These are phyloP conservation scores for Aspergillus tanneri DNA, from an alignment of 2,329 filamentous ascomycete genomes.

Conservation along the genomic window DNA sequence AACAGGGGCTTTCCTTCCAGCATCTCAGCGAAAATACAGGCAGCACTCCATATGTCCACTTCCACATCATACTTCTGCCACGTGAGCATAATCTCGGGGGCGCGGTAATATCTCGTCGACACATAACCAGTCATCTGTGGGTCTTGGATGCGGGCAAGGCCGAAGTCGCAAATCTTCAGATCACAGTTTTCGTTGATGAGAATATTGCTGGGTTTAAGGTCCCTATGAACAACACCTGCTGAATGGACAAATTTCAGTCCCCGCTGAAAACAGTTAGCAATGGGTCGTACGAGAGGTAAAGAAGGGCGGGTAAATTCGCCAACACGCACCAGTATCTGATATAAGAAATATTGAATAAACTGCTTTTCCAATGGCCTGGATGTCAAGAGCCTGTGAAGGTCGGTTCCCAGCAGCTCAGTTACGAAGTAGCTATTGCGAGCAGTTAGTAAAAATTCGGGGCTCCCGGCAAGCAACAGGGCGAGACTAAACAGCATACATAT, in stretches of 20 bases:
- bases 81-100: constrained; percentile 99
- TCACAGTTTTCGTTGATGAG: constrained; percentile 99
- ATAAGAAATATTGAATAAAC: constrained; percentile 99
- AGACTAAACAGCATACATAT: constrained; percentile 68
- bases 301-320: neutral
- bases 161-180: constrained; percentile 99
- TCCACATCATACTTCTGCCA: constrained; percentile 99
- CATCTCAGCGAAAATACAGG: constrained; percentile 99
- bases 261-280: constrained; percentile 58
- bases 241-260: constrained; percentile 99
- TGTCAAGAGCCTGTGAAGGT: constrained; percentile 90
- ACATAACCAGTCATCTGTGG: constrained; percentile 99
- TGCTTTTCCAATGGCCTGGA: constrained; percentile 97
- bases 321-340: constrained; percentile 86
- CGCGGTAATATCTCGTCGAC: constrained; percentile 96
- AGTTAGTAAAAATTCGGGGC: constrained; percentile 11
- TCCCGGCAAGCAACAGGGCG: neutral
- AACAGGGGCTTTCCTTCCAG: constrained; percentile 97
- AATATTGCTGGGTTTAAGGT: constrained; percentile 98
- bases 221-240: constrained; percentile 93
- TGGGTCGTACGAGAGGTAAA: neutral
- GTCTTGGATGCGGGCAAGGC: constrained; percentile 94
- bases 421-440: constrained; percentile 76
- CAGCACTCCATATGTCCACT: constrained; percentile 98
- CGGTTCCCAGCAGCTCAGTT: constrained; percentile 93